Conservation (phyloP, 768 basidiomycete genomes). For the Boletus barrowsii region DNA sequence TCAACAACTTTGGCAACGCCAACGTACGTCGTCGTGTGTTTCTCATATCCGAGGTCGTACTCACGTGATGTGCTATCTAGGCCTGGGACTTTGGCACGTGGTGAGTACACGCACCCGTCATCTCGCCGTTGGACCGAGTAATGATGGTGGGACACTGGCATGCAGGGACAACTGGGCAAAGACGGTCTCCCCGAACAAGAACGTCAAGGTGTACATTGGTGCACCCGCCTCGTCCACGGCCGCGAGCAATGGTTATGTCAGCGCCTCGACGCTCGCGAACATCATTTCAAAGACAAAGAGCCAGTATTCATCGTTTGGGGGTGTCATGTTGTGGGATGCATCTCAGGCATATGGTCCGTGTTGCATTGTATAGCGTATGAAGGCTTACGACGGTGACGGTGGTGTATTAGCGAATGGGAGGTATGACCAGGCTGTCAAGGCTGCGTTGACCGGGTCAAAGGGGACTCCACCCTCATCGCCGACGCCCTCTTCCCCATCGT, state of each 20-base stretch:
- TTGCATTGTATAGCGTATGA: background rate
- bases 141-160: too few relatives aligned
- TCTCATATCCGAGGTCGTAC: background rate
- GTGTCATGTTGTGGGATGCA: constrained; percentile 42
- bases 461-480: constrained; percentile 2
- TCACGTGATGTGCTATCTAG: constrained; percentile 27
- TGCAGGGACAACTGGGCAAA: constrained; percentile 48
- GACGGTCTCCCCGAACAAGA: constrained; percentile 39
- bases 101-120: constrained; percentile 14
- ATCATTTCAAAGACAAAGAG: constrained; percentile 33
- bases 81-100: constrained; percentile 44
- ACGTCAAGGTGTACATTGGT: constrained; percentile 49
- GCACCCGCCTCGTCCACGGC: constrained; percentile 41
- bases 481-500: background rate
- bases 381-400: background rate
- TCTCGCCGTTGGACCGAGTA: too few relatives aligned
- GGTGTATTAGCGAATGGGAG: constrained; percentile 37
- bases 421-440: constrained; percentile 42
- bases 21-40: constrained; percentile 24
- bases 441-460: constrained; percentile 30
- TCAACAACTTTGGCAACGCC: constrained; percentile 41
- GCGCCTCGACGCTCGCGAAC: constrained; percentile 28
- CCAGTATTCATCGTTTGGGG: constrained; percentile 45
- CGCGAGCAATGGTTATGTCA: constrained; percentile 42
- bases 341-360: constrained; percentile 42